Base-by-base conservation (phyloP, 495 filamentous ascomycete species). In the Penicillium pulvis region DNA sequence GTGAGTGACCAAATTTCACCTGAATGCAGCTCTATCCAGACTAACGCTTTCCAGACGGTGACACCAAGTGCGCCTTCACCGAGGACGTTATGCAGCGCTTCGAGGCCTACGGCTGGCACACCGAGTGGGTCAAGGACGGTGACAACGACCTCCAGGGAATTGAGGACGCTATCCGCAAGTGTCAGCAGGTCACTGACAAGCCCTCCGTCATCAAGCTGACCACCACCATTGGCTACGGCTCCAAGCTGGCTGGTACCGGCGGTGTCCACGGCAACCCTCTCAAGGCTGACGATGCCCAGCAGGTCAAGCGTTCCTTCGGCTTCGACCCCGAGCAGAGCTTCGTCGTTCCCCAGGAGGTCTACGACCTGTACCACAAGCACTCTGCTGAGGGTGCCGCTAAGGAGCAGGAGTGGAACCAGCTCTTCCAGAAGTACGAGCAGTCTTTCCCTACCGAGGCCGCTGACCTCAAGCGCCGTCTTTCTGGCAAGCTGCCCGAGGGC, bases 201-300 rank as follows among this genome's bases (percentile, higher is more conserved):
- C 94, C 94, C 56, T 88, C 94, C 50, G 80, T 98, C 65, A 98
- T 99, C 83, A 93, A 94, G 81, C 87, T 99, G 58, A 94, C 87
- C 63, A 99, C 94, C 68, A 99, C 90, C 74, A 99, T 99, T 71
- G 94, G 94, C 71, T 99, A 89, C 80, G 94, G 94, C 63, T 99
- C 94, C 65, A 85, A 90, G 81, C 83, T 93, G 53, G 84, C 93
- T 78, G 95, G 95, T 67, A 98, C 95, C 66, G 87, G 89, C 70
- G 90, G 90, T 72, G 94, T 99, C 57, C 94, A 99, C 83, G 94
- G 94, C 61, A 90, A 91, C 73, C 87, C 94, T 56, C 85, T 99
- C 46, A 98, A 98, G 83, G 82, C 85, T 56, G 93, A 97, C 65
- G 94, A 99, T 73, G 88, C 89, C 75, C 85, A 91, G 83, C 80